Percentiles rank a stretch among this genome's conserved stretches.
phyloP scores from a whole-genome alignment of 805 yeast species.

The Debaryomyces maramus region DNA sequence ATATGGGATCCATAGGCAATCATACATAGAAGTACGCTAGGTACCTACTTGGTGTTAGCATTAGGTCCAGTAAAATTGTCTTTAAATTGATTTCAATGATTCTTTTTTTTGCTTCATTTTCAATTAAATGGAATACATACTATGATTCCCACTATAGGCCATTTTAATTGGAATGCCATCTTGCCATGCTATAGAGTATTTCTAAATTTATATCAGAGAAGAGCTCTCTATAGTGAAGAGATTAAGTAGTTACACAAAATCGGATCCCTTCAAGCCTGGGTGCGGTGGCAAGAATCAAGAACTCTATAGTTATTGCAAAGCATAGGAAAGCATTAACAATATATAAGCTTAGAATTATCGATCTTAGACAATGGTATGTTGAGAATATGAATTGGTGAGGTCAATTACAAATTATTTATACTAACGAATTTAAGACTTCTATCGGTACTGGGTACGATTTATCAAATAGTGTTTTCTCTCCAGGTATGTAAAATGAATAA shows the following conservation, averaged over 20 bases:
- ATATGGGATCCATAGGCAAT: slow-evolving; percentile 65
- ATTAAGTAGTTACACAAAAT: slow-evolving; percentile 10
- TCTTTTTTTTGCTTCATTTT: slow-evolving; percentile 1
- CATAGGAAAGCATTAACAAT: neutral
- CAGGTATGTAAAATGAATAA: slow-evolving; percentile 43
- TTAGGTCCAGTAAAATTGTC: neutral
- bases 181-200: neutral
- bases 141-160: slow-evolving; percentile 52
- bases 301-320: slow-evolving; percentile 2
- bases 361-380: slow-evolving; percentile 10
- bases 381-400: neutral
- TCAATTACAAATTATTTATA: neutral
- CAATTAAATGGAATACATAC: slow-evolving; percentile 17
- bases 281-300: slow-evolving; percentile 14
- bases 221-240: no score
- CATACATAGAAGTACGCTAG: slow-evolving; percentile 54
- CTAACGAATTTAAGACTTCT: slow-evolving; percentile 56
- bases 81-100: neutral
- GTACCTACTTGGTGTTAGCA: slow-evolving; percentile 50
- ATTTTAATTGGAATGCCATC: slow-evolving; percentile 40
- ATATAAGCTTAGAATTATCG: slow-evolving; percentile 1
- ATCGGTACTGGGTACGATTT: slow-evolving; percentile 99
- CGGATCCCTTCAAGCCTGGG: neutral
- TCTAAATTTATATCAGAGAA: no score
- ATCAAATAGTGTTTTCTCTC: slow-evolving; percentile 92